Evolutionary conservation across 306 rosid species (phyloP).

Genomic region (Glycine latifolia): DNA sequence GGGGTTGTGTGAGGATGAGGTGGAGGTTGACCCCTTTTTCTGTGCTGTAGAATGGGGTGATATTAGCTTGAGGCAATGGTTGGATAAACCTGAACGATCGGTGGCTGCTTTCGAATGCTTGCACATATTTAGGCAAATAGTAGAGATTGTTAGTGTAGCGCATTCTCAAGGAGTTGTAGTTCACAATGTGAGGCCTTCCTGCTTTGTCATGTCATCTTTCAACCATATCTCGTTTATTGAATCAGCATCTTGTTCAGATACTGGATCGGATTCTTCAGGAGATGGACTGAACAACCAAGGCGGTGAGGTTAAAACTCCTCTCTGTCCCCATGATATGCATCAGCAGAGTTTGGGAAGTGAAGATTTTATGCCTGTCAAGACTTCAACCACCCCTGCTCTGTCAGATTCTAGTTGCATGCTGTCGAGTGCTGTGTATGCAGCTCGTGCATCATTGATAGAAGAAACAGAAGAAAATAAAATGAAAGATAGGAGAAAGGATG

Average conservation of each 20-base stretch:
- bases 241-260: constrained; percentile 93
- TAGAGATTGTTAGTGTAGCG: constrained; percentile 76
- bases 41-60: constrained; percentile 76
- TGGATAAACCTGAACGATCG: constrained; percentile 77
- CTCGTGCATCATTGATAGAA: constrained; percentile 68
- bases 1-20: constrained; percentile 70
- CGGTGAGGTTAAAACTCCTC: constrained; percentile 58
- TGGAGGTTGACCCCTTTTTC: constrained; percentile 61
- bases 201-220: constrained; percentile 95
- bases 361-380: constrained; percentile 55
- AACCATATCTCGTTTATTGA: constrained; percentile 91
- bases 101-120: constrained; percentile 80
- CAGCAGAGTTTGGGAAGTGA: constrained; percentile 67
- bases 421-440: constrained; percentile 76
- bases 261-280: constrained; percentile 85
- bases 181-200: constrained; percentile 94
- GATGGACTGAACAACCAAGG: constrained; percentile 64
- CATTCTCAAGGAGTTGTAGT: constrained; percentile 94
- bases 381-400: constrained; percentile 61
- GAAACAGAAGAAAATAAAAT: constrained; percentile 70
- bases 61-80: constrained; percentile 94
- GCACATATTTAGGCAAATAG: constrained; percentile 90
- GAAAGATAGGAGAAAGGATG: constrained; percentile 67
- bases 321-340: constrained; percentile 52
- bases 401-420: constrained; percentile 88